Base-by-base conservation (phyloP, 1,139 yeast species). In the Lodderomyces margitis region DNA sequence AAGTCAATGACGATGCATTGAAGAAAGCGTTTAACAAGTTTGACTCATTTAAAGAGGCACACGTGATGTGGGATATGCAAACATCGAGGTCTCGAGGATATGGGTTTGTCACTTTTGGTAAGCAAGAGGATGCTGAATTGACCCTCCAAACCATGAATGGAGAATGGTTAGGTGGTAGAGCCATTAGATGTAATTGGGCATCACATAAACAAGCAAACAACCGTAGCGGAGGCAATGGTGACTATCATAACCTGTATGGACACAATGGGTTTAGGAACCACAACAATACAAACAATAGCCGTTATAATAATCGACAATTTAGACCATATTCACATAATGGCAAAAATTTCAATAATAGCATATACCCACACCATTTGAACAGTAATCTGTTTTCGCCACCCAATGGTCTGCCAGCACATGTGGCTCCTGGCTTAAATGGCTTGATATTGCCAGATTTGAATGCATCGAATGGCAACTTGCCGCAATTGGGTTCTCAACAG, bases 31-130 rank as follows among this genome's bases (percentile, higher is more conserved):
- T 89, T 58, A 54, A 69, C n/a, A 68, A 68, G 42, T 86, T 79
- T 59, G 69, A 70, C 16, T 76, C 89, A 4, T 68, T 86, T 54
- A 69, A 80, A 40, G 95, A 87, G 58, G 96, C 96, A 14, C 91
- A 88, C 53, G 96, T 89, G 31, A 89, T 89, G 96, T 88, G 96
- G 96, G 96, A 89, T 61, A 87, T 87, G 95, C 91, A 85, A 58
- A 86, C 95, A 17, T 91, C 95, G 28, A 71, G 95, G 58, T 86
- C 95, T 4, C 74, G 96, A 63, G 95, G 96, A 16, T 89, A 88
- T 57, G 96, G 96, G 1, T 89, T 89, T 64, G 95, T 87, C n/a
- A 83, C 95, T 1, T 89, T 88, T 56, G 62, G 70, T 17, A 75
- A 74, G 24, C 79, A 75, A 44, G 62, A 67, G 10, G 94, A 87